These are phyloP conservation scores for Atkinsonella hypoxylon DNA, from an alignment of 2,329 filamentous ascomycete genomes.

Conservation along the genomic window DNA sequence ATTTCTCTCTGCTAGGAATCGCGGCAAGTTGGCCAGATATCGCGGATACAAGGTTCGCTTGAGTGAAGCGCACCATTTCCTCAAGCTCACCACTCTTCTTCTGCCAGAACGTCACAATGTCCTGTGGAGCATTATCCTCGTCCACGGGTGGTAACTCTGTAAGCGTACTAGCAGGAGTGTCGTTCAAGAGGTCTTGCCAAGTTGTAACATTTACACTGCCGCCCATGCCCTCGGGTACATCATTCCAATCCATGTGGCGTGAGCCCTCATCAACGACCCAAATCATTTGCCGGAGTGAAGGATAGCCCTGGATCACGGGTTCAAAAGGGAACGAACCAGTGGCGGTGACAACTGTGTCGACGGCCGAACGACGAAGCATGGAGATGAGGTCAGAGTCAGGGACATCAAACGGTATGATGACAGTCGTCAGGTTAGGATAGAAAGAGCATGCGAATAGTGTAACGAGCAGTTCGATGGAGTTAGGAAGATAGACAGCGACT, in stretches of 20 bases:
- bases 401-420: slow-evolving; percentile 75
- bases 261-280: slow-evolving; percentile 91
- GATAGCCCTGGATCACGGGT: slow-evolving; percentile 54
- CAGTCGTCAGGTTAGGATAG: slow-evolving; percentile 65
- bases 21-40: slow-evolving; percentile 66
- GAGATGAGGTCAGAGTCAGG: slow-evolving; percentile 55
- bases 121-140: slow-evolving; percentile 34
- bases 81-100: slow-evolving; percentile 37
- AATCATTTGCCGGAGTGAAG: slow-evolving; percentile 63
- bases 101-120: slow-evolving; percentile 58
- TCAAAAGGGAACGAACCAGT: slow-evolving; percentile 82
- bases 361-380: slow-evolving; percentile 60
- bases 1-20: slow-evolving; percentile 61
- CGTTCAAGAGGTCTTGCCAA: slow-evolving; percentile 81
- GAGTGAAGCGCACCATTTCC: slow-evolving; percentile 72
- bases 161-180: slow-evolving; percentile 46
- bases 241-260: slow-evolving; percentile 90
- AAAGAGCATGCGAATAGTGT: slow-evolving; percentile 82
- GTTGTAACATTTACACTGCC: slow-evolving; percentile 71
- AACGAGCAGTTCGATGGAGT: slow-evolving; percentile 78
- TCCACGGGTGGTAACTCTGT: slow-evolving; percentile 54
- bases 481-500: slow-evolving; percentile 83
- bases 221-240: slow-evolving; percentile 66
- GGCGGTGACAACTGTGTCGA: slow-evolving; percentile 71
- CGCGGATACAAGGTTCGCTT: slow-evolving; percentile 76